Evolutionary conservation across 441 rosid species (phyloP).

Genomic region (Gossypium lobatum): DNA sequence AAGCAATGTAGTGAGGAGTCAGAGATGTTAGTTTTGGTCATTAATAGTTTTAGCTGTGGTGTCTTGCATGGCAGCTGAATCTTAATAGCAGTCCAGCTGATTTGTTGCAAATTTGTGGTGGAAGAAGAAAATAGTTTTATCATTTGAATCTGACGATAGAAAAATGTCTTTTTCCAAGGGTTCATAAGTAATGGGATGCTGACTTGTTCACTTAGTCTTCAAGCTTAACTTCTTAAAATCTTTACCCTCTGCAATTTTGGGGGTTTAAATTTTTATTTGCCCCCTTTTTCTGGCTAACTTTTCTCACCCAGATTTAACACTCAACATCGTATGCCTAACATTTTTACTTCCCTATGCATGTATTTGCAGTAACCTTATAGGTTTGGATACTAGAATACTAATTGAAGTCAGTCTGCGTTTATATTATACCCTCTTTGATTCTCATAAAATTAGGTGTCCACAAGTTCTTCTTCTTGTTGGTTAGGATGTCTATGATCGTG

Average conservation of each 20-base stretch:
- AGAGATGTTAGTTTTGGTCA: not conserved
- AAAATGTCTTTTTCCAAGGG: not conserved
- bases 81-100: not conserved
- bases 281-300: not conserved
- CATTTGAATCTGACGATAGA: not conserved
- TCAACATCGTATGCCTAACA: not conserved
- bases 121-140: constrained; percentile 1
- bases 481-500: constrained; percentile 64
- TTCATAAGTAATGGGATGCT: not conserved
- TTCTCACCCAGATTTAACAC: constrained; percentile 4
- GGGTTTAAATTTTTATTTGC: not conserved
- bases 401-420: not conserved
- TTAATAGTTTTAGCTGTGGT: not conserved
- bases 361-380: not conserved
- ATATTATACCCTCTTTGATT: constrained; percentile 8
- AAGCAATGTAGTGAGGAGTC: not conserved
- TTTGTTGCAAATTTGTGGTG: not conserved
- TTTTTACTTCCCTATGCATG: not conserved
- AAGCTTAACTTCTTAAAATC: constrained; percentile 1
- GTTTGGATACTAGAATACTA: not conserved
- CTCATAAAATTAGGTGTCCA: constrained; percentile 14
- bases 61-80: not conserved
- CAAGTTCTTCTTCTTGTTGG: constrained; percentile 21
- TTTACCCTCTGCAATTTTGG: not conserved
- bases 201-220: not conserved